Evolutionary conservation across 495 filamentous ascomycete species (phyloP).

Genomic region (Darksidea phi): DNA sequence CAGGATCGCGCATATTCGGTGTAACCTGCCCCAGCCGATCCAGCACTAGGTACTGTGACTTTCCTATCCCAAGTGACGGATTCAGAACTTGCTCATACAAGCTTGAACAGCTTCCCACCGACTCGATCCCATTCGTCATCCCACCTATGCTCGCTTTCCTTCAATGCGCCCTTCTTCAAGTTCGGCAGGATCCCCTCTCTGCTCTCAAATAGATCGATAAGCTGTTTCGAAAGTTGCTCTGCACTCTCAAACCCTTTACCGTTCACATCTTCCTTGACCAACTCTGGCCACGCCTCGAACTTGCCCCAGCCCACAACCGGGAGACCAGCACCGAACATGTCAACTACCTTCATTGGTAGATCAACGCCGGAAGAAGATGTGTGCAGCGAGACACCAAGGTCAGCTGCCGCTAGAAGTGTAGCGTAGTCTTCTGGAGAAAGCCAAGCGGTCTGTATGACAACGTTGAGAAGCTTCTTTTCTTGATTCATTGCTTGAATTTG

Average conservation of each 20-base stretch:
- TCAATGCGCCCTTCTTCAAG: slow-evolving; percentile 69
- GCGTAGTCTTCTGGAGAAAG: slow-evolving; percentile 82
- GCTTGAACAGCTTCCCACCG: slow-evolving; percentile 67
- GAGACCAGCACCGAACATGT: slow-evolving; percentile 94
- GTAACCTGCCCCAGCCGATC: too few relatives aligned
- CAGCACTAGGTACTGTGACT: too few relatives aligned
- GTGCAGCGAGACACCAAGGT: slow-evolving; percentile 87
- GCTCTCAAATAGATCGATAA: slow-evolving; percentile 62
- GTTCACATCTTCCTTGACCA: slow-evolving; percentile 82
- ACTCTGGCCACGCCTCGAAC: slow-evolving; percentile 82
- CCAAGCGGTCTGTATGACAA: slow-evolving; percentile 78
- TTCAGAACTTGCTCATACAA: too few relatives aligned
- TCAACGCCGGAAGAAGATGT: slow-evolving; percentile 92
- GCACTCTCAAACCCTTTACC: slow-evolving; percentile 75
- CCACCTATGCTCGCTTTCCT: slow-evolving; percentile 76
- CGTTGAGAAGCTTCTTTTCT: slow-evolving; percentile 60
- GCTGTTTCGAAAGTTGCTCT: slow-evolving; percentile 55
- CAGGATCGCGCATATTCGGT: too few relatives aligned
- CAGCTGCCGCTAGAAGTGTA: slow-evolving; percentile 77
- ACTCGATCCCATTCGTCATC: slow-evolving; percentile 91
- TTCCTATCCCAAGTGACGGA: too few relatives aligned
- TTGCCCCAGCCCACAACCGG: slow-evolving; percentile 82
- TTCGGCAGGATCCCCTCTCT: slow-evolving; percentile 53
- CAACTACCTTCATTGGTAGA: slow-evolving; percentile 98
- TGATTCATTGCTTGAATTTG: slow-evolving; percentile 59